Percentiles rank a stretch among this genome's conserved stretches.
phyloP scores from a whole-genome alignment of 2,329 filamentous ascomycete genomes.

The Fusarium aywerte region DNA sequence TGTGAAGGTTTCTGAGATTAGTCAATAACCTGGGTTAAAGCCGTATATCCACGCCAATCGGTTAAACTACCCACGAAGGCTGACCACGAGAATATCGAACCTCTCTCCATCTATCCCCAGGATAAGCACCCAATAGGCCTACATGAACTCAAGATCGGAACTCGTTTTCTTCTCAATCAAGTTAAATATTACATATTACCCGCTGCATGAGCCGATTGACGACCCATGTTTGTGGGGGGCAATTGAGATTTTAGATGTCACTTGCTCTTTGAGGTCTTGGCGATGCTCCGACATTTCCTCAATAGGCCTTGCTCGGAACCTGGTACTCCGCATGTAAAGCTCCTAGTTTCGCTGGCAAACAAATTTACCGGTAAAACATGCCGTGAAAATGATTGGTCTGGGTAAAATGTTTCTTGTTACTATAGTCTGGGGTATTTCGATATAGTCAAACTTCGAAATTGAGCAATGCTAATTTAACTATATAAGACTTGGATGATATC shows the following conservation, averaged over 20 bases:
- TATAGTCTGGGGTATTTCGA: background rate
- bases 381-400: background rate
- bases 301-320: constrained; percentile 24
- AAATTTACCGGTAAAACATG: constrained; percentile 9
- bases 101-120: background rate
- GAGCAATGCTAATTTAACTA: background rate
- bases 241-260: background rate
- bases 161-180: background rate
- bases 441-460: background rate
- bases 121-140: background rate
- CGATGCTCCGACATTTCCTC: constrained; percentile 30
- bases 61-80: background rate
- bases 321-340: constrained; percentile 19
- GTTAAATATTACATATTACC: background rate
- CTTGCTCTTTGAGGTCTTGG: constrained; percentile 15
- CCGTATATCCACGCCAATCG: background rate
- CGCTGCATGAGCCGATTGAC: background rate
- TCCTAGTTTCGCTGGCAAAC: background rate
- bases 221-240: constrained; percentile 2
- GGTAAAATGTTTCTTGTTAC: background rate
- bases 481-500: constrained; percentile 3
- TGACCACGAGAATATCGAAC: too few species aligned
- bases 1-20: background rate
- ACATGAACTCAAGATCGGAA: background rate
- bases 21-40: background rate